Percentiles rank a stretch among this genome's conserved stretches.
Evolutionary conservation across 2,329 filamentous ascomycete genomes (phyloP).

Genomic region (Hymenotorrendiella dingleyae): DNA sequence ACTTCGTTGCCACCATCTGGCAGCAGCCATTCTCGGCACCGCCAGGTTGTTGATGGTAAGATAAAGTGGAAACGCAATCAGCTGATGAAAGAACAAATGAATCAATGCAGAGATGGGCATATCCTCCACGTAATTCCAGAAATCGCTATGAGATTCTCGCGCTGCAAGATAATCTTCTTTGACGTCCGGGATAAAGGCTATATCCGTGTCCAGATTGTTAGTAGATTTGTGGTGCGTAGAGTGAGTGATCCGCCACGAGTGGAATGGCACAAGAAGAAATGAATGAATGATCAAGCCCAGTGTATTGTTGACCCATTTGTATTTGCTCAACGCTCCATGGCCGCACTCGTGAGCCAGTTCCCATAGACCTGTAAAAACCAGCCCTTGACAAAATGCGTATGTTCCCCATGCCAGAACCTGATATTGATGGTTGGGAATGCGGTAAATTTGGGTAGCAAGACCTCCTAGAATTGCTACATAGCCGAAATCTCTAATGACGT

Average conservation of each 20-base stretch:
- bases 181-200: conserved; percentile 53
- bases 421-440: conserved; percentile 38
- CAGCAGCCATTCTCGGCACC: conserved; percentile 17
- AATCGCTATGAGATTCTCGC: conserved; percentile 4
- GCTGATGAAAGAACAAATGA: conserved; percentile 53
- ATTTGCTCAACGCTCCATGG: conserved; percentile 60
- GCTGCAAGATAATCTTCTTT: conserved; percentile 24
- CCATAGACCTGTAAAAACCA: conserved; percentile 64
- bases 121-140: conserved; percentile 49
- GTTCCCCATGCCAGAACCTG: conserved; percentile 46
- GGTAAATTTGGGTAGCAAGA: conserved; percentile 48
- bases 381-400: conserved; percentile 60
- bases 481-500: conserved; percentile 50
- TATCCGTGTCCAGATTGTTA: conserved; percentile 62
- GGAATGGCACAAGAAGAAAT: conserved; percentile 60
- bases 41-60: conserved; percentile 47
- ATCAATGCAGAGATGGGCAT: conserved; percentile 50
- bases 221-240: conserved; percentile 62
- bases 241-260: conserved; percentile 67
- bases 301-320: conserved; percentile 50
- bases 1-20: conserved; percentile 21
- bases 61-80: conserved; percentile 58
- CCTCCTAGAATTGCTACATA: conserved; percentile 44
- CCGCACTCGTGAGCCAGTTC: conserved; percentile 67
- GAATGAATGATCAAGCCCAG: conserved; percentile 63